Base-by-base conservation (phyloP, 305 asterid genomes). In the Euphrasia arctica region DNA sequence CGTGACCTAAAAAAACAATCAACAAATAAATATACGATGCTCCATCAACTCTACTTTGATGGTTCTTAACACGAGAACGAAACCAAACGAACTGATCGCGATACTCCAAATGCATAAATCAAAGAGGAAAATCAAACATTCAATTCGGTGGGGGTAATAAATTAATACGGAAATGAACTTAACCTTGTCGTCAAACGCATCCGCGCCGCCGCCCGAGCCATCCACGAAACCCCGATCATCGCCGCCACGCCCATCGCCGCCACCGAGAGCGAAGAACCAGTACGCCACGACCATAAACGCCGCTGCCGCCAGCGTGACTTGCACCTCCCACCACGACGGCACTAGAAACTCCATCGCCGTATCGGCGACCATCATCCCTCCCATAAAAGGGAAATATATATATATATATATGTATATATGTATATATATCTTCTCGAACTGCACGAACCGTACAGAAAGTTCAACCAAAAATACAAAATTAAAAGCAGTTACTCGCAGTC, bases 301-400 rank as follows among this genome's bases (percentile, higher is more conserved):
- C 68, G 93, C 87, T 6, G 96, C 86, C 32, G 84, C 91, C 62
- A 80, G 59, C 45, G 98, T 77, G 56, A 90, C 91, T 76, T 92
- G 91, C 64, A 90, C 82, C 82, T 92, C 97, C 98, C 97, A 89
- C 96, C 93, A 85, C 18, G 97, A 87, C 67, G 98, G 98, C 70
- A 86, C 42, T 32, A 90, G 77, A 73, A 84, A 72, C 75, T 79
- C 88, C 80, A 89, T 65, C 69, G 85, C 71, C 54, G 82, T 67
- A 63, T 86, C 82, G 75, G 77, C 82, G 74, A 64, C 60, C 82
- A 76, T 72, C 72, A 27, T 43, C 57, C 61, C 71, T 15, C 67
- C 54, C 62, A 55, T 68, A 9, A 52, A 15, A 25, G 34, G 13
- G 15, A 8, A 41, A 18, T 18, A 18, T 18, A 18, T 0, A n/a